A percentile compares a stretch with the other conserved stretches of the same genome.
These are phyloP conservation scores for Solanum verrucosum DNA, from an alignment of 257 asterid genomes.

Conservation along the genomic window DNA sequence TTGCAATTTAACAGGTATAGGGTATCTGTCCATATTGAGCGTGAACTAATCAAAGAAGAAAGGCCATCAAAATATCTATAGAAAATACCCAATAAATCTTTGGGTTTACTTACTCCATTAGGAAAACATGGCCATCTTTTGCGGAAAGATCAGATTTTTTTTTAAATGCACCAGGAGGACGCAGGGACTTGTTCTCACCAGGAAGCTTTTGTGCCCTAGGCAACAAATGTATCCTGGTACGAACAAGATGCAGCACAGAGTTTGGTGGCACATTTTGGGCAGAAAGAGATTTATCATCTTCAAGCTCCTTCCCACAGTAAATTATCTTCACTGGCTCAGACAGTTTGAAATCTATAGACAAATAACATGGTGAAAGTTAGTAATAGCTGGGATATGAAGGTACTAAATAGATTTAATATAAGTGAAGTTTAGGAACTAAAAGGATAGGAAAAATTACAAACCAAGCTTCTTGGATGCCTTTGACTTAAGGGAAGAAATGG, in stretches of 20 bases:
- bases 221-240: slow-evolving; percentile 71
- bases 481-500: slow-evolving; percentile 68
- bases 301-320: slow-evolving; percentile 86
- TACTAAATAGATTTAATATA: slow-evolving; percentile 2
- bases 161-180: slow-evolving; percentile 99
- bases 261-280: slow-evolving; percentile 73
- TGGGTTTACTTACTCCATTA: slow-evolving; percentile 82
- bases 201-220: slow-evolving; percentile 98
- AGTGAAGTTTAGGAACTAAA: background rate
- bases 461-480: slow-evolving; percentile 97
- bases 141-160: slow-evolving; percentile 95
- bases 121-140: slow-evolving; percentile 93
- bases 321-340: slow-evolving; percentile 84
- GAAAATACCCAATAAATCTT: background rate
- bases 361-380: background rate
- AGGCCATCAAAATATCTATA: background rate
- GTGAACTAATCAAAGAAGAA: background rate
- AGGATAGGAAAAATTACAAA: slow-evolving; percentile 12
- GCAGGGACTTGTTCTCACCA: slow-evolving; percentile 87
- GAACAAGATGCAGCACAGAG: slow-evolving; percentile 92
- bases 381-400: background rate
- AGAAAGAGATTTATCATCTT: slow-evolving; percentile 69
- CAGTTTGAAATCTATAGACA: slow-evolving; percentile 68
- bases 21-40: background rate
- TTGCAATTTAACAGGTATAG: background rate